phyloP scores from a whole-genome alignment of 2,329 filamentous ascomycete species.

The Fusarium sp. region DNA sequence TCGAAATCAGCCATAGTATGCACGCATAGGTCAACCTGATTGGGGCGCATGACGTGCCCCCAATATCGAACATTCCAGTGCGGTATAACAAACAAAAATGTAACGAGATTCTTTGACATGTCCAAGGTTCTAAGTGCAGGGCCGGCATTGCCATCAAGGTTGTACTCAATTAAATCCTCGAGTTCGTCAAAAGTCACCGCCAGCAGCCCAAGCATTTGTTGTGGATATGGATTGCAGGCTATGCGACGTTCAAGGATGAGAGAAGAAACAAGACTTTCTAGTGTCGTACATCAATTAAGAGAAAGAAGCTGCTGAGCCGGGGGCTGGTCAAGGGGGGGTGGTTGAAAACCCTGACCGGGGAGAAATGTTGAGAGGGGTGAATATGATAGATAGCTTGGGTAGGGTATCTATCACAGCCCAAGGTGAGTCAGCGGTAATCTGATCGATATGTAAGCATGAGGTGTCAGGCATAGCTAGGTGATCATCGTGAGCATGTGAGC shows the following conservation, averaged over 20 bases:
- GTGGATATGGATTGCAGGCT: constrained; percentile 10
- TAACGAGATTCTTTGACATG: too few species aligned
- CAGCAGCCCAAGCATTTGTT: constrained; percentile 4
- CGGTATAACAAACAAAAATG: too few species aligned
- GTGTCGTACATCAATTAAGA: constrained; percentile 17
- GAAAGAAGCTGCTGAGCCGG: background rate
- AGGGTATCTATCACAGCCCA: background rate
- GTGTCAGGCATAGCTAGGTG: too few species aligned
- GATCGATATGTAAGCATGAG: constrained; percentile 1
- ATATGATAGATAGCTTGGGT: background rate
- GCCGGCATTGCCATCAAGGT: constrained; percentile 1
- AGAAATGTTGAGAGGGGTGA: constrained; percentile 1
- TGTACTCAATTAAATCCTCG: constrained; percentile 2
- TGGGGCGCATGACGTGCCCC: constrained; percentile 4
- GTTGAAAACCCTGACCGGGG: constrained; percentile 1
- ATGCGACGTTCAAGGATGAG: constrained; percentile 1
- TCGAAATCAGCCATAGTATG: constrained; percentile 1
- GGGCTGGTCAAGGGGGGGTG: constrained; percentile 4
- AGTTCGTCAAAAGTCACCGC: constrained; percentile 6
- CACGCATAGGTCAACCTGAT: background rate
- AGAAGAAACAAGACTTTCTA: constrained; percentile 19
- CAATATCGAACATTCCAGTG: constrained; percentile 13
- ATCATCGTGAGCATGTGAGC: background rate
- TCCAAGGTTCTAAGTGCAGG: too few species aligned
- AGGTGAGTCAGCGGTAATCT: constrained; percentile 15